Evolutionary conservation across 129 eudicot species (phyloP).

Genomic region (Lonicera japonica): DNA sequence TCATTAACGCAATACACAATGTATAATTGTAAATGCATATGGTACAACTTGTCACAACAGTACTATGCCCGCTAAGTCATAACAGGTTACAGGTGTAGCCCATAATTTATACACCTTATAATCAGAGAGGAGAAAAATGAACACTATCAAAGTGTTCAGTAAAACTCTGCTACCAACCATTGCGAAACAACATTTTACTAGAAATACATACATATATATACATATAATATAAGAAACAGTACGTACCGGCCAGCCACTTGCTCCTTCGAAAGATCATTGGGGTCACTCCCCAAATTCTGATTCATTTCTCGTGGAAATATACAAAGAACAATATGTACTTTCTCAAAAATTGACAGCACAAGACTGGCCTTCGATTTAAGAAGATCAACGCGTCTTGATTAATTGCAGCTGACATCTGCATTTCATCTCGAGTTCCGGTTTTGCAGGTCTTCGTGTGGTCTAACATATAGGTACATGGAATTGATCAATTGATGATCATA

Average conservation of each 20-base stretch:
- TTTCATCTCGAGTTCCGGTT: not conserved
- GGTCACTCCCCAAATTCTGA: conserved; percentile 20
- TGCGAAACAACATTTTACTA: not conserved
- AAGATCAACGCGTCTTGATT: conserved; percentile 8
- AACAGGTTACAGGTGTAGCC: too few species aligned
- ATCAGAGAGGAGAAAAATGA: too few species aligned
- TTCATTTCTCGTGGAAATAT: conserved; percentile 22
- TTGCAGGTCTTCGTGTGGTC: conserved; percentile 5
- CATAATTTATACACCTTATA: too few species aligned
- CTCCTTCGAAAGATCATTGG: conserved; percentile 4
- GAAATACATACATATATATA: not conserved
- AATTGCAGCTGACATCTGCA: not conserved
- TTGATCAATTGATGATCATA: conserved; percentile 27
- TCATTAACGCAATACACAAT: too few species aligned
- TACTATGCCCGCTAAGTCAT: too few species aligned
- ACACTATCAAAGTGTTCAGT: too few species aligned
- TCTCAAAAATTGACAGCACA: conserved; percentile 19
- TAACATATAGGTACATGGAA: conserved; percentile 10
- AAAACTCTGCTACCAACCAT: not conserved
- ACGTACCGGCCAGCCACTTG: conserved; percentile 1
- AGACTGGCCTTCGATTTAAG: conserved; percentile 16
- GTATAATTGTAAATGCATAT: not conserved
- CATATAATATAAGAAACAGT: not conserved
- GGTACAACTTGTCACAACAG: not conserved
- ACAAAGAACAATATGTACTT: conserved; percentile 34